Base-by-base conservation (phyloP, 768 basidiomycete species). In the Daedalea quercina region DNA sequence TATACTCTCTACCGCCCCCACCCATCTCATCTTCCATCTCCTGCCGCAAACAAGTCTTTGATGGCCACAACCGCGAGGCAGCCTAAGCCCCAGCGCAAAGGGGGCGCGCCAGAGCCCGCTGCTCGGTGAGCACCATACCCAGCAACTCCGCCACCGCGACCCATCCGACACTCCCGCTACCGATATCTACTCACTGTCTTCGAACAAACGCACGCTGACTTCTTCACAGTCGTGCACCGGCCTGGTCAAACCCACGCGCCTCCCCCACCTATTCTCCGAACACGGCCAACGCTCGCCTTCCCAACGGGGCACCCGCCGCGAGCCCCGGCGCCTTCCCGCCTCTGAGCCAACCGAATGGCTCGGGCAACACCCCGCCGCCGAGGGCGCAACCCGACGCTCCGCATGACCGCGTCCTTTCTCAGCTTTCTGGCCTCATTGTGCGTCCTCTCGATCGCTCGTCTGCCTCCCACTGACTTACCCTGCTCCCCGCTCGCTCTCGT, bases 21-120 rank as follows among this genome's bases (percentile, higher is more conserved):
- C 53, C 50, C 57, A 61, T 51, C 54, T 54, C 57, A 45, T 34
- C 58, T 51, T 55, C 57, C 31, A 31, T 44, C 34, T 51, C 41
- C 46, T 12, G 8, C 23, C 17, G 3, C 46, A n/a, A n/a, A n/a
- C 28, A 7, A 26, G 46, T 20, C 28, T 13, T 64, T 54, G 19
- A 88, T 88, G 85, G 80, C 84, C 63, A 75, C 83, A 52, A 67
- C 80, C 62, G 71, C 81, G 62, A 76, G 87, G 68, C 82, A 79
- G 69, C 65, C 77, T 58, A 89, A 86, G 71, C 75, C 77, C 50
- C 63, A 76, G 54, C 79, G 80, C 70, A 88, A 82, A 40, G 37
- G 37, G 67, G 82, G 81, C 47, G 70, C 73, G 58, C 72, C 79
- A 57, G 85, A 87, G 59, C 69, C 77, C 51, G 50, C 66, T 57